These are phyloP conservation scores for Plasmopara muralis DNA, from an alignment of 352 stramenopile genomes.

Conservation along the genomic window DNA sequence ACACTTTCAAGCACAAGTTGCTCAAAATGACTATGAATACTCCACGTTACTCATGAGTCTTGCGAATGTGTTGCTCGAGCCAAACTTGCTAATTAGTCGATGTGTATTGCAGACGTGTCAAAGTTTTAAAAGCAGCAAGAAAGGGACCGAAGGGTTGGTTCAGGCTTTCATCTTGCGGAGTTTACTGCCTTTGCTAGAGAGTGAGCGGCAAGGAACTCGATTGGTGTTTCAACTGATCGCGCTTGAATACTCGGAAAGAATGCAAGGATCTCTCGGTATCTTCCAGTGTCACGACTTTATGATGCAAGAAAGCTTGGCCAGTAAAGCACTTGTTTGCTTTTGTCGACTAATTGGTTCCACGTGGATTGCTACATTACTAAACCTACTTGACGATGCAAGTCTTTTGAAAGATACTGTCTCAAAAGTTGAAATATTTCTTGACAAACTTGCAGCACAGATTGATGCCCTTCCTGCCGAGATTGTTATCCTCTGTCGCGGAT, in stretches of 20 bases:
- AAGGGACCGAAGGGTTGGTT: slow-evolving; percentile 5
- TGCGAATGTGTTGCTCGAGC: slow-evolving; percentile 36
- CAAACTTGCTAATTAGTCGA: slow-evolving; percentile 28
- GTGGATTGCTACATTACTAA: slow-evolving; percentile 26
- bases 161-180: slow-evolving; percentile 32
- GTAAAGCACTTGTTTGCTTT: slow-evolving; percentile 28
- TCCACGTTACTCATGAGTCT: slow-evolving; percentile 49
- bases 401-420: background rate
- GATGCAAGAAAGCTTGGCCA: slow-evolving; percentile 26
- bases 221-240: slow-evolving; percentile 46
- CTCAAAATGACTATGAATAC: slow-evolving; percentile 71
- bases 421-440: slow-evolving; percentile 21
- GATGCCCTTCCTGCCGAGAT: slow-evolving; percentile 36
- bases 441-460: slow-evolving; percentile 22
- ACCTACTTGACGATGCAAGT: background rate
- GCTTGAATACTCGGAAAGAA: slow-evolving; percentile 24
- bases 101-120: slow-evolving; percentile 25
- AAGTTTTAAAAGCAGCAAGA: background rate
- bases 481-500: slow-evolving; percentile 45
- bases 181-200: slow-evolving; percentile 43
- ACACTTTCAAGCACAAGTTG: slow-evolving; percentile 39
- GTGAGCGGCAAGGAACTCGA: slow-evolving; percentile 33
- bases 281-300: slow-evolving; percentile 25
- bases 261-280: background rate
- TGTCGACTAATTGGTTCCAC: slow-evolving; percentile 24